Base-by-base conservation (phyloP, 306 rosid genomes). In the Parietaria judaica region DNA sequence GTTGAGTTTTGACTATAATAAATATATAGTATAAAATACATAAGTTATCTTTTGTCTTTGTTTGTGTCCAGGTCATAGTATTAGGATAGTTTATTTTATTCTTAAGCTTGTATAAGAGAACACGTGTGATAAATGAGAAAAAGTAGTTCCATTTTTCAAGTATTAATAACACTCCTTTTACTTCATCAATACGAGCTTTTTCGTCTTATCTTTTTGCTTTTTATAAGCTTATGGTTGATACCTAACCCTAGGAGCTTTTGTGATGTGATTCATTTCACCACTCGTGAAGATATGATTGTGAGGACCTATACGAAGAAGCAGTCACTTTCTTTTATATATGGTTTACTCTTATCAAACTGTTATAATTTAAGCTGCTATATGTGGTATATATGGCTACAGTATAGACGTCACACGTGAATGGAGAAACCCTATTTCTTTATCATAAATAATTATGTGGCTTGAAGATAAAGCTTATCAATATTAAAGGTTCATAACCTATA, bases 321-420 rank as follows among this genome's bases (percentile, higher is more conserved):
- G 66, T 48, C 56, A 38, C 41, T 46, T 46, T 62, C 55, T 62
- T 48, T 31, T 44, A 2, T 23, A 23, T 23, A 17, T 62, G 55
- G 66, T 62, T 62, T 47, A 62, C 43, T 49, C 44, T 13, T 6
- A 6, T 34, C 31, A 12, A 61, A 60, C 5, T 7, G 36, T 1
- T 7, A 8, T 58, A 36, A 23, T 23, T 46, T 46, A 23, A 59
- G 31, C 13, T 2, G n/a, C 53, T 49, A 41, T 59, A 13, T 36
- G 6, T 31, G 51, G 43, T 69, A 52, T 51, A 43, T 66, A 66
- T 67, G 90, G 87, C 60, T 79, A 51, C 51, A 64, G 65, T 69
- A 55, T 50, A 63, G n/a, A n/a, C n/a, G 60, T 44, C 44, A 44
- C 86, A 66, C 83, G 83, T 86, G 95, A 81, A 46, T 57, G 13